Evolutionary conservation across 1,284 basidiomycete genomes (phyloP).

Genomic region (Puccinia brachypodii): DNA sequence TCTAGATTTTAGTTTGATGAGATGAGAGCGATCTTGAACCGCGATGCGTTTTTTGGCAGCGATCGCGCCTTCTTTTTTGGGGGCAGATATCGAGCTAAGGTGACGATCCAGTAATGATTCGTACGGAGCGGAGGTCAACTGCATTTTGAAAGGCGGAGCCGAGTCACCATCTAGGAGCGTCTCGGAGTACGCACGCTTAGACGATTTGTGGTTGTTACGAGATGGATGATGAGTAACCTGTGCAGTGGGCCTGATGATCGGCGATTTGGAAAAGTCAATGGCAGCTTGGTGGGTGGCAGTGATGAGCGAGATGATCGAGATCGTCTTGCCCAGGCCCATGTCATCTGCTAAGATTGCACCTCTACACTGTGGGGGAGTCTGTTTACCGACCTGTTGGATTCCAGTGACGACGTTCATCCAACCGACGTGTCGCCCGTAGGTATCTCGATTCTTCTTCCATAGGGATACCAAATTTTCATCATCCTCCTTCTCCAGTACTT

Average conservation of each 20-base stretch:
- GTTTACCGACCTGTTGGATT: conserved; percentile 66
- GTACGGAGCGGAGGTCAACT: conserved; percentile 18
- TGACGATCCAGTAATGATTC: background rate
- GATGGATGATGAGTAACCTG: conserved; percentile 33
- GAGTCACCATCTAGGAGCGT: background rate
- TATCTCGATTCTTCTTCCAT: conserved; percentile 69
- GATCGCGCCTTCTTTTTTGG: conserved; percentile 49
- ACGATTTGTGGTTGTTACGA: background rate
- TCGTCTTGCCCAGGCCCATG: conserved; percentile 96
- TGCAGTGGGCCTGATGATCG: conserved; percentile 58
- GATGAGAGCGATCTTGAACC: conserved; percentile 51
- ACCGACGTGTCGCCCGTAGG: conserved; percentile 61
- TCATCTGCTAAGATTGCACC: conserved; percentile 75
- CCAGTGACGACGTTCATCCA: conserved; percentile 87
- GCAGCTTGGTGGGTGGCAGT: conserved; percentile 78
- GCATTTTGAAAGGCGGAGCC: background rate
- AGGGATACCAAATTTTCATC: conserved; percentile 69
- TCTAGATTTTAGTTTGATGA: conserved; percentile 64
- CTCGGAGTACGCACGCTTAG: background rate
- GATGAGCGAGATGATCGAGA: conserved; percentile 84
- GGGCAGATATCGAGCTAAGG: background rate
- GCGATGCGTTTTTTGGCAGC: conserved; percentile 46
- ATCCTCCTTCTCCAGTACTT: conserved; percentile 43
- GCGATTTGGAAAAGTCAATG: conserved; percentile 64
- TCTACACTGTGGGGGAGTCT: conserved; percentile 70